Conservation (phyloP, 768 basidiomycete species). For the Kondoa malvinella region DNA sequence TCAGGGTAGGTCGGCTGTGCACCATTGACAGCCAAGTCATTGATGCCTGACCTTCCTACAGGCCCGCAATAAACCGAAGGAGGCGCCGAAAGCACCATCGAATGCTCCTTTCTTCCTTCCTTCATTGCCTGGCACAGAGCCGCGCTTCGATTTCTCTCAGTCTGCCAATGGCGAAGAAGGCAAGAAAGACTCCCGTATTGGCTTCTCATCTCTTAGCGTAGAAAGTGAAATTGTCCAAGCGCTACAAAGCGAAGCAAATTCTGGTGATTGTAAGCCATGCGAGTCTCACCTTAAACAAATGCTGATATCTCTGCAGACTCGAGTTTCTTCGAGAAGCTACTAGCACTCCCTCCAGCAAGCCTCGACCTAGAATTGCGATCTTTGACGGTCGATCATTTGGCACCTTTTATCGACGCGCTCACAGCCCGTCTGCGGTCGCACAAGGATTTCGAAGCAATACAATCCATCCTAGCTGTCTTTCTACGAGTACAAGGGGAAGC, state of each 20-base stretch:
- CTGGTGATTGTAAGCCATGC: slow-evolving; percentile 45
- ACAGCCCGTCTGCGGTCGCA: slow-evolving; percentile 54
- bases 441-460: slow-evolving; percentile 87
- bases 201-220: slow-evolving; percentile 39
- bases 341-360: slow-evolving; percentile 73
- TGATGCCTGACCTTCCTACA: slow-evolving; percentile 28
- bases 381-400: slow-evolving; percentile 48
- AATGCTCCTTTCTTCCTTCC: slow-evolving; percentile 95
- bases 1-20: slow-evolving; percentile 44
- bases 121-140: slow-evolving; percentile 69
- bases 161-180: slow-evolving; percentile 29
- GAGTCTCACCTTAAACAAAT: background rate
- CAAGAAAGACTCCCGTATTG: slow-evolving; percentile 38
- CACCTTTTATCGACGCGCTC: slow-evolving; percentile 56
- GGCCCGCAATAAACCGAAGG: slow-evolving; percentile 93
- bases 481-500: slow-evolving; percentile 68
- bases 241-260: slow-evolving; percentile 39
- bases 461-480: slow-evolving; percentile 70
- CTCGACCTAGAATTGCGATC: slow-evolving; percentile 80
- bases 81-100: slow-evolving; percentile 84
- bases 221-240: slow-evolving; percentile 58
- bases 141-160: slow-evolving; percentile 50
- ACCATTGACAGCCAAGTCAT: background rate
- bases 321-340: slow-evolving; percentile 62
- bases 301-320: slow-evolving; percentile 43